A percentile compares a stretch with the other conserved stretches of the same genome.
These are phyloP conservation scores for Platanthera zijinensis DNA, from an alignment of 106 monocot species.

Conservation along the genomic window DNA sequence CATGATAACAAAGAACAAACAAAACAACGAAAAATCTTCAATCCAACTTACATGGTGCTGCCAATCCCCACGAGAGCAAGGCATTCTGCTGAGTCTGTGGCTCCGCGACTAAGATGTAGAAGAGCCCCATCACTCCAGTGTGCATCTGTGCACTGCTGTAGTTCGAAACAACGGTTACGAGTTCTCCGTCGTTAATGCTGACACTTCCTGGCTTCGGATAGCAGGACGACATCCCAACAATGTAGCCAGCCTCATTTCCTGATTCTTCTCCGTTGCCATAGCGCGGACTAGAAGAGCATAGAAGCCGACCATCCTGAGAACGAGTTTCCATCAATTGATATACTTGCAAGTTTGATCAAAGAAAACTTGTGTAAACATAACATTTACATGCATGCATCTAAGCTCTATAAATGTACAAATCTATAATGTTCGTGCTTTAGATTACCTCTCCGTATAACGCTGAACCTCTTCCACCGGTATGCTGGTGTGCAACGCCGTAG, in stretches of 20 bases:
- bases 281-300: slow-evolving; percentile 33
- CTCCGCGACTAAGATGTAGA: slow-evolving; percentile 48
- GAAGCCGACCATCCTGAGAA: slow-evolving; percentile 29
- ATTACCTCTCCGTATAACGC: slow-evolving; percentile 64
- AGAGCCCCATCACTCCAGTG: slow-evolving; percentile 53
- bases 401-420: neutral
- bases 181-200: slow-evolving; percentile 29
- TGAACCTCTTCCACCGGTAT: slow-evolving; percentile 52
- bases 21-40: no score
- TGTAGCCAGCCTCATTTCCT: slow-evolving; percentile 54
- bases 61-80: neutral
- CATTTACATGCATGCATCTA: neutral
- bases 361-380: neutral
- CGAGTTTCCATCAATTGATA: neutral
- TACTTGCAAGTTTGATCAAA: neutral
- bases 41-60: neutral
- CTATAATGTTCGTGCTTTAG: no score
- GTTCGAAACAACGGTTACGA: slow-evolving; percentile 40
- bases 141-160: slow-evolving; percentile 40
- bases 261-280: slow-evolving; percentile 40
- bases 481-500: slow-evolving; percentile 76
- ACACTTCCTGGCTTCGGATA: slow-evolving; percentile 43
- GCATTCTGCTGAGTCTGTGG: neutral
- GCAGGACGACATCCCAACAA: slow-evolving; percentile 60
- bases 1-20: no score